Percentiles rank a stretch among this genome's conserved stretches.
Conservation (phyloP, 257 asterid species). For the Gynochthodes officinalis region DNA sequence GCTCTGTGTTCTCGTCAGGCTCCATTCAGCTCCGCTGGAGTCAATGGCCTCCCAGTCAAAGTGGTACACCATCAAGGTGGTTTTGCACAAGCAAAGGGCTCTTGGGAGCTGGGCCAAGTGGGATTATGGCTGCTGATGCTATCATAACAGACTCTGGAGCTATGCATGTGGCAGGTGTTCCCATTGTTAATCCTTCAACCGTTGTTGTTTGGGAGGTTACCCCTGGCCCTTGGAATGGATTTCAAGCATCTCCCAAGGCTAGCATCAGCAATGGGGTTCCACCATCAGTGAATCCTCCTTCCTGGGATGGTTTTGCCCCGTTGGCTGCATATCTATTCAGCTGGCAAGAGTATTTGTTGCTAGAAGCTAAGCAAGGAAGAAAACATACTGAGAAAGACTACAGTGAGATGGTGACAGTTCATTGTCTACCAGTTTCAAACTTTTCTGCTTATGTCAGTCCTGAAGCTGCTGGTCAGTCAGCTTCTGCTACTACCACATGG, state of each 20-base stretch:
- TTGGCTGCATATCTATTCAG: slow-evolving; percentile 92
- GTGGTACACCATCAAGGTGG: slow-evolving; percentile 73
- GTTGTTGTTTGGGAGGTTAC: slow-evolving; percentile 99
- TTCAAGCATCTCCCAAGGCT: slow-evolving; percentile 82
- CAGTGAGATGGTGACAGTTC: slow-evolving; percentile 76
- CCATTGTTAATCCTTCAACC: slow-evolving; percentile 96
- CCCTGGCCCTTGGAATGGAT: slow-evolving; percentile 97
- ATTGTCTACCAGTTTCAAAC: slow-evolving; percentile 97
- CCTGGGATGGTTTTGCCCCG: slow-evolving; percentile 96
- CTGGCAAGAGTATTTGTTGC: slow-evolving; percentile 89
- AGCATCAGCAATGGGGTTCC: slow-evolving; percentile 66
- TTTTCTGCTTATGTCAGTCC: slow-evolving; percentile 99
- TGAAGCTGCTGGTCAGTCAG: slow-evolving; percentile 97
- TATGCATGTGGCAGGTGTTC: slow-evolving; percentile 98
- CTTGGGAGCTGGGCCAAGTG: slow-evolving; percentile 99
- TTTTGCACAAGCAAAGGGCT: slow-evolving; percentile 97
- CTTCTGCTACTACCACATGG: slow-evolving; percentile 92
- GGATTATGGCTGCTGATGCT: slow-evolving; percentile 99
- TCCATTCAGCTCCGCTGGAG: slow-evolving; percentile 99
- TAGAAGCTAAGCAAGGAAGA: slow-evolving; percentile 77
- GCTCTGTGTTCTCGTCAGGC: slow-evolving; percentile 98
- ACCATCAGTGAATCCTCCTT: slow-evolving; percentile 88
- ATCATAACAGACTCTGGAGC: slow-evolving; percentile 97
- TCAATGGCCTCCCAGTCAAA: slow-evolving; percentile 90
- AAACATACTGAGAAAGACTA: slow-evolving; percentile 67